Percentiles rank a stretch among this genome's conserved stretches.
These are phyloP conservation scores for Pistacia integerrima DNA, from an alignment of 345 rosid species.

Conservation along the genomic window DNA sequence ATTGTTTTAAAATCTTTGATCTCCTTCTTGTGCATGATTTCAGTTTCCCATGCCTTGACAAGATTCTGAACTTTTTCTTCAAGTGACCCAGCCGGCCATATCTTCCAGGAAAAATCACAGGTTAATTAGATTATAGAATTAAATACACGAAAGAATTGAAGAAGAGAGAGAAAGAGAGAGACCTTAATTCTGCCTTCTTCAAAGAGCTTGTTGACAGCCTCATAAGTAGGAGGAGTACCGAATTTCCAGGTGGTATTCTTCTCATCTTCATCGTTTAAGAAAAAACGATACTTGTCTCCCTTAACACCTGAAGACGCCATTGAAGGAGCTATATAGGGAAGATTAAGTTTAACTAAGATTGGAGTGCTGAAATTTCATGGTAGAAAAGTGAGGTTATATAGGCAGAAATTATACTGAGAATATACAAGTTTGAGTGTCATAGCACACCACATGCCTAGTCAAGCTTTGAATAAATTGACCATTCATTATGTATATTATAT, in stretches of 20 bases:
- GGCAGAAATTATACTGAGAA: neutral
- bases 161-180: neutral
- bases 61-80: constrained; percentile 68
- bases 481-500: no score
- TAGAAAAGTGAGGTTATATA: neutral
- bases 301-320: constrained; percentile 32
- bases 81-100: constrained; percentile 32
- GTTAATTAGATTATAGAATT: neutral
- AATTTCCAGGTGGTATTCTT: constrained; percentile 54
- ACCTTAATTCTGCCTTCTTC: constrained; percentile 63
- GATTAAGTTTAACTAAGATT: neutral
- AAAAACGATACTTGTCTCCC: constrained; percentile 48
- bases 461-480: no score
- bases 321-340: neutral
- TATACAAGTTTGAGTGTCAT: no score
- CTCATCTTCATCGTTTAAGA: constrained; percentile 51
- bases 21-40: constrained; percentile 45
- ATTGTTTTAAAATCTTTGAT: constrained; percentile 41
- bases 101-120: neutral
- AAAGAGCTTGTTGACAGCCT: constrained; percentile 55
- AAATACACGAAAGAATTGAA: no score
- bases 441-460: no score
- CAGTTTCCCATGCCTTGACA: constrained; percentile 74
- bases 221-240: constrained; percentile 54
- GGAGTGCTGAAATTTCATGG: neutral